Base-by-base conservation (phyloP, 1,139 yeast genomes). In the Schwanniomyces etchellsii region DNA sequence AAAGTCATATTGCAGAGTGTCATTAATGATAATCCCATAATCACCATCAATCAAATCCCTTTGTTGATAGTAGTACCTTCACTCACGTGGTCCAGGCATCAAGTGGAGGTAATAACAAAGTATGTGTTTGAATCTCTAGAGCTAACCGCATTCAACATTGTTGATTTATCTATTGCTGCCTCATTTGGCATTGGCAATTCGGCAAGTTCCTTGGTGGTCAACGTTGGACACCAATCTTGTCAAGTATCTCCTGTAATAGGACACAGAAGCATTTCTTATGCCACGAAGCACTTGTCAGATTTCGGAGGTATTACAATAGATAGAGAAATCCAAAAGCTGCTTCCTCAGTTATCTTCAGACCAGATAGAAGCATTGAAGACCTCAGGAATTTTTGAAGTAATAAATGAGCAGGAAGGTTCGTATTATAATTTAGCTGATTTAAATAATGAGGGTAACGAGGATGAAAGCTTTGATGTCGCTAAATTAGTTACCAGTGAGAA, bases 391-490 rank as follows among this genome's bases (percentile, higher is more conserved):
- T 88, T 65, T 49, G 96, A 91, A 57, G 83, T 86, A 9, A 65
- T 86, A 39, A 55, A 47, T 40, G 49, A 49, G 28, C 81, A 77
- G 44, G 81, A 72, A 35, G 73, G 67, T 34, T 74, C 81, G 2
- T 80, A 75, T 55, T 79, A 76, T 47, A 78, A 81, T 13, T 50
- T 64, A 36, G 70, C 69, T 21, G 79, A 67, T 34, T 60, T 61
- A 24, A 57, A 57, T 14, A 52, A 50, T 3, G 37, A 48, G 14
- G 41, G 38, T 22, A 42, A 37, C 16, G 66, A 60, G 4, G 60
- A 54, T 12, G 91, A 85, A 28, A 75, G 78, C 3, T 70, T 86
- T 30, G 96, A 91, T 53, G 89, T 91, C 29, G 96, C 96, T 1
- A 86, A 86, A 25, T 77, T 88, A 44, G 94, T 91, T 5, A 76